phyloP scores from a whole-genome alignment of 345 rosid species.

The Erucastrum elatum region DNA sequence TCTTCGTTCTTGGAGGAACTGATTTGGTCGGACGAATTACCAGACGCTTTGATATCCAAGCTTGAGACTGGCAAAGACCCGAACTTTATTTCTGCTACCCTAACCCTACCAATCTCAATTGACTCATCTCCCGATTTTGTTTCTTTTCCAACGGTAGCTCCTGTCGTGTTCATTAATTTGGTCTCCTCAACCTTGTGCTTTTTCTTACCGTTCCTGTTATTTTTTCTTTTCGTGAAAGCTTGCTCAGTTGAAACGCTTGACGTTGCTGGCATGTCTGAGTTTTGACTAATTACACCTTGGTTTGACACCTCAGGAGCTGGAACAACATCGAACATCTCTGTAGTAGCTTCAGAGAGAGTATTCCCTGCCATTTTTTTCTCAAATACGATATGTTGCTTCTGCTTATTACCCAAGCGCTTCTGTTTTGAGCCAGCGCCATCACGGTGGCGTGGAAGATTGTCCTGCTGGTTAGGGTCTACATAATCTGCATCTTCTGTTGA shows the following conservation, averaged over 20 bases:
- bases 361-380: constrained; percentile 50
- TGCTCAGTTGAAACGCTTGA: constrained; percentile 47
- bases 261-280: constrained; percentile 41
- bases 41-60: constrained; percentile 48
- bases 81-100: constrained; percentile 40
- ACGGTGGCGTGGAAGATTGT: constrained; percentile 37
- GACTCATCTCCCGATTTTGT: constrained; percentile 32
- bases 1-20: constrained; percentile 56
- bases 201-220: constrained; percentile 57
- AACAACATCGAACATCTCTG: constrained; percentile 38
- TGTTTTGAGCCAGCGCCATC: constrained; percentile 52
- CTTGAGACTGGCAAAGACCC: constrained; percentile 38
- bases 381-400: constrained; percentile 46
- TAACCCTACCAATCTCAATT: constrained; percentile 45
- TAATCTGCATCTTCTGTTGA: constrained; percentile 37
- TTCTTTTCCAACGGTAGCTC: constrained; percentile 43
- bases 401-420: constrained; percentile 52
- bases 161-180: constrained; percentile 37
- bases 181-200: constrained; percentile 66
- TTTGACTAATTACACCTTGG: constrained; percentile 43
- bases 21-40: constrained; percentile 49
- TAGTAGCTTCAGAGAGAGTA: constrained; percentile 33
- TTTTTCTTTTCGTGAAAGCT: constrained; percentile 59
- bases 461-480: constrained; percentile 38
- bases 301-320: constrained; percentile 38